A percentile compares a stretch with the other conserved stretches of the same genome.
These are phyloP conservation scores for Monosporascus sp. DNA, from an alignment of 2,329 filamentous ascomycete species.

Conservation along the genomic window DNA sequence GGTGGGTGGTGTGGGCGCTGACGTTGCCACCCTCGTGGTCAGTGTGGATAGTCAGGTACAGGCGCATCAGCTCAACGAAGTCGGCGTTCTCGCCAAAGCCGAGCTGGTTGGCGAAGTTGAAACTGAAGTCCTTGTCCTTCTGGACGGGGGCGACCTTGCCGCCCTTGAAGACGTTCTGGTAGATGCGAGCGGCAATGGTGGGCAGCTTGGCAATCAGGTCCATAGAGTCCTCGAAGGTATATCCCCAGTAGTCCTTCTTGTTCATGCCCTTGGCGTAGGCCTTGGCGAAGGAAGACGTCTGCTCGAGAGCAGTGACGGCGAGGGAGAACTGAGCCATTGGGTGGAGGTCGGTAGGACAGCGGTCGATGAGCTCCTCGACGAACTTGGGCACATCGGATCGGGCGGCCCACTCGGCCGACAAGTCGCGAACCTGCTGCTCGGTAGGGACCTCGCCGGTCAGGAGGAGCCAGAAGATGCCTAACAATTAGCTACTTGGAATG, in stretches of 20 bases:
- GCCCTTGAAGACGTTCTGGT: conserved; percentile 99
- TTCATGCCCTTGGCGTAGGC: conserved; percentile 98
- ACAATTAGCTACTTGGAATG: background rate
- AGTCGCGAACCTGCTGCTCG: conserved; percentile 96
- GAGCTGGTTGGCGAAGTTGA: conserved; percentile 99
- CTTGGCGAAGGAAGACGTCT: conserved; percentile 96
- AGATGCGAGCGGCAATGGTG: conserved; percentile 96
- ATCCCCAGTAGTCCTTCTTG: conserved; percentile 99
- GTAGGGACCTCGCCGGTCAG: conserved; percentile 95
- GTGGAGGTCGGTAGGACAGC: conserved; percentile 97
- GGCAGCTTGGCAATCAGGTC: conserved; percentile 99
- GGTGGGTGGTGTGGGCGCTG: conserved; percentile 95
- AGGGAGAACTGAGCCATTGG: conserved; percentile 99
- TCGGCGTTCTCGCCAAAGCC: conserved; percentile 92
- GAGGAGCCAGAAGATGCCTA: conserved; percentile 96
- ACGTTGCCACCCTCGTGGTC: conserved; percentile 99
- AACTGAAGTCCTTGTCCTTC: conserved; percentile 99
- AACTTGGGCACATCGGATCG: conserved; percentile 96
- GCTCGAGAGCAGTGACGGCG: conserved; percentile 95
- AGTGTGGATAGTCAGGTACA: conserved; percentile 99
- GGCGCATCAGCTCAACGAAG: conserved; percentile 96
- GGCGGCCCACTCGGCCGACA: conserved; percentile 98
- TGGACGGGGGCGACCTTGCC: conserved; percentile 94
- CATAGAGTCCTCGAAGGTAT: conserved; percentile 99
- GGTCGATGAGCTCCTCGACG: conserved; percentile 98